These are phyloP conservation scores for Acer saccharum DNA, from an alignment of 345 rosid genomes.

Conservation along the genomic window DNA sequence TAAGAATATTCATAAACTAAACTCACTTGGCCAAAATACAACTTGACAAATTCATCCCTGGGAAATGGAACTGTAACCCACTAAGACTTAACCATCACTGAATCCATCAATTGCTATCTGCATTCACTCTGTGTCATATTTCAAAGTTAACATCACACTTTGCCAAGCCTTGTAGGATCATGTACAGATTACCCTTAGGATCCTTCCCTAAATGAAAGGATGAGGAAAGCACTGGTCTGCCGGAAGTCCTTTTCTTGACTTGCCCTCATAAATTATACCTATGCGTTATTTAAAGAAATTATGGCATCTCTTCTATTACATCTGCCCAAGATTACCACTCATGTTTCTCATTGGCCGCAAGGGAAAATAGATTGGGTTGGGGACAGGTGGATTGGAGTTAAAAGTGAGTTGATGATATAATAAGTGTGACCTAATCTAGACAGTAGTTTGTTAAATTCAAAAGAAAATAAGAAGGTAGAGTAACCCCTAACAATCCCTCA, in stretches of 20 bases:
- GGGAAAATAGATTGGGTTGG: neutral
- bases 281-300: neutral
- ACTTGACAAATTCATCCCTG: neutral
- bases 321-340: neutral
- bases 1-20: neutral
- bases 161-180: neutral
- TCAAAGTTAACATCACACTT: neutral
- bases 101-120: neutral
- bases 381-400: neutral
- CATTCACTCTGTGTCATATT: neutral
- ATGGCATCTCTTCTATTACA: neutral
- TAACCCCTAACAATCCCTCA: neutral
- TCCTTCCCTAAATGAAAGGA: constrained; percentile 1
- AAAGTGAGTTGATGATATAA: neutral
- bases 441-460: neutral
- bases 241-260: neutral
- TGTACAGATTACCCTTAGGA: neutral
- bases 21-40: neutral
- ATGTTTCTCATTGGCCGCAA: neutral
- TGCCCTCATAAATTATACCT: neutral
- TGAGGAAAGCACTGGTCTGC: neutral
- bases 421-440: neutral
- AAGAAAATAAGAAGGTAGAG: neutral
- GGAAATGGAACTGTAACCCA: neutral
- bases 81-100: neutral